Evolutionary conservation across 495 filamentous ascomycete species (phyloP).

Genomic region (Daldinia caldariorum): DNA sequence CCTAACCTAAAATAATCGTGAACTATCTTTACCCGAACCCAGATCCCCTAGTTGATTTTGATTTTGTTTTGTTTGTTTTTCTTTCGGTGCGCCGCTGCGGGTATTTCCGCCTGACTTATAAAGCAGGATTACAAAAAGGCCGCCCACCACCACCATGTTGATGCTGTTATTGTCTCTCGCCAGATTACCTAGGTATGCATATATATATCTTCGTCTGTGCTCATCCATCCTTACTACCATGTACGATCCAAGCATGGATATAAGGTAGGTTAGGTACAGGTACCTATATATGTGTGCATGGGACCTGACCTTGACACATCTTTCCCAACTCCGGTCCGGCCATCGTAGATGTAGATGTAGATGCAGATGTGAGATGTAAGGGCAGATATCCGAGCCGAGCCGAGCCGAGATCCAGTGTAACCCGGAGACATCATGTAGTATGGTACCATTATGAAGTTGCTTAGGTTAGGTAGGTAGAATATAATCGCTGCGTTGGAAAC

Average conservation of each 20-base stretch:
- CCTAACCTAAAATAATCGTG: conserved; percentile 2
- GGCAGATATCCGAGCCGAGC: conserved; percentile 38
- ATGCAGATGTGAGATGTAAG: neutral
- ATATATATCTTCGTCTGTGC: conserved; percentile 16
- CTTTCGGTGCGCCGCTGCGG: conserved; percentile 32
- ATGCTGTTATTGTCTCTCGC: conserved; percentile 14
- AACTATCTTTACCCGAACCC: conserved; percentile 20
- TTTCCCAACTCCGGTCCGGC: too few relatives aligned
- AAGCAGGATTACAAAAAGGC: conserved; percentile 26
- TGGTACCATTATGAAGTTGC: conserved; percentile 7
- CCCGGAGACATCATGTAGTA: conserved; percentile 20
- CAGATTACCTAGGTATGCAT: conserved; percentile 43
- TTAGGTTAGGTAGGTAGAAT: neutral
- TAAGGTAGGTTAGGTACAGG: too few relatives aligned
- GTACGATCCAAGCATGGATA: too few relatives aligned
- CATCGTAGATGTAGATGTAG: conserved; percentile 12
- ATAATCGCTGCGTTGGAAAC: neutral
- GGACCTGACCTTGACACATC: too few relatives aligned
- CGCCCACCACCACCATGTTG: conserved; percentile 25
- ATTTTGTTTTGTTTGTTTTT: neutral
- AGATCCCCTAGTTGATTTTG: conserved; percentile 32
- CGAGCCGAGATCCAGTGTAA: conserved; percentile 40
- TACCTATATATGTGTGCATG: too few relatives aligned
- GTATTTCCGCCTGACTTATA: conserved; percentile 39
- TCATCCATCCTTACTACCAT: neutral